These are phyloP conservation scores for Debaryomyces sp. DNA, from an alignment of 1,139 yeast species.

Conservation along the genomic window DNA sequence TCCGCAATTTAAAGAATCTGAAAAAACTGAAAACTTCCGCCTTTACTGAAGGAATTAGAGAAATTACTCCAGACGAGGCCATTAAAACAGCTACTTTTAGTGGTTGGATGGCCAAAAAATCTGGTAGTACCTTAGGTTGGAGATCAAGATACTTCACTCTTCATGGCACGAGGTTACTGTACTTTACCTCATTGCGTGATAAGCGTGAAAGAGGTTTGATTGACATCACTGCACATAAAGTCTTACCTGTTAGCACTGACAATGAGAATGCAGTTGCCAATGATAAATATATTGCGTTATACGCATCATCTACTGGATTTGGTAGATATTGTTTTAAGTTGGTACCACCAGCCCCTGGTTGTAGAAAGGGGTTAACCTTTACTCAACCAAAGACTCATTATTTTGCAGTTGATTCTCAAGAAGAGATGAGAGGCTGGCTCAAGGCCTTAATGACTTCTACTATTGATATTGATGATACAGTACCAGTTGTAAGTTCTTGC, in stretches of 20 bases:
- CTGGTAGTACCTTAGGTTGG: constrained; percentile 89
- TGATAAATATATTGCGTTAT: constrained; percentile 79
- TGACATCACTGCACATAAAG: constrained; percentile 94
- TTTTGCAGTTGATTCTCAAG: constrained; percentile 90
- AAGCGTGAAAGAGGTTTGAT: constrained; percentile 87
- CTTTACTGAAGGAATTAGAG: constrained; percentile 87
- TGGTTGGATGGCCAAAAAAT: constrained; percentile 95
- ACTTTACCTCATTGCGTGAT: constrained; percentile 78
- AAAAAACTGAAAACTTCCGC: constrained; percentile 81
- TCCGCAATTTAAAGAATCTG: constrained; percentile 43
- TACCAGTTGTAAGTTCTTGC: constrained; percentile 93
- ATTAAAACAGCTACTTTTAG: constrained; percentile 73
- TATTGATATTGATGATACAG: constrained; percentile 90
- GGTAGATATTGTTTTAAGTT: constrained; percentile 91
- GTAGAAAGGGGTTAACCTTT: constrained; percentile 90
- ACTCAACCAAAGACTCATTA: constrained; percentile 96
- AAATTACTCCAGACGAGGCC: constrained; percentile 76
- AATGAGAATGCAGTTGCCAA: constrained; percentile 61
- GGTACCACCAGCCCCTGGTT: constrained; percentile 98
- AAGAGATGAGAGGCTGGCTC: constrained; percentile 95
- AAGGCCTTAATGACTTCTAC: constrained; percentile 95
- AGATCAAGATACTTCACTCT: constrained; percentile 84
- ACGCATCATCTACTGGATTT: constrained; percentile 91
- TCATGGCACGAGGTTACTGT: constrained; percentile 91
- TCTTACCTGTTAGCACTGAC: constrained; percentile 56